Percentiles rank a stretch among this genome's conserved stretches.
These are phyloP conservation scores for Nitzschia palea DNA, from an alignment of 108 stramenopile species.

Conservation along the genomic window DNA sequence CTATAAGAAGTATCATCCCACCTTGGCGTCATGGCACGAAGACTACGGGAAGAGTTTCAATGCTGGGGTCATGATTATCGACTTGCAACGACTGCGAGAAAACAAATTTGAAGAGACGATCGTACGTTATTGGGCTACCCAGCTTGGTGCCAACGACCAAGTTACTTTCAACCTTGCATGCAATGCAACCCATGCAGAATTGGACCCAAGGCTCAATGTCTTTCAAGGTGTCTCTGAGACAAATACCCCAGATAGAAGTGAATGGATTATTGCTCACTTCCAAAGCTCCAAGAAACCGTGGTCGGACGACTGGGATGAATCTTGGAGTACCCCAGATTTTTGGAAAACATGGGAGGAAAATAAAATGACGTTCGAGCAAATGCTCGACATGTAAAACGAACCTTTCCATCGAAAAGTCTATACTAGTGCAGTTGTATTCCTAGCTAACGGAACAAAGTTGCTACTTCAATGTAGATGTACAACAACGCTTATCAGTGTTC, in stretches of 20 bases:
- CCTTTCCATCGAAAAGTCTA: too few species aligned
- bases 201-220: neutral
- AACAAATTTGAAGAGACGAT: neutral
- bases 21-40: neutral
- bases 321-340: neutral
- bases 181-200: neutral
- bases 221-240: neutral
- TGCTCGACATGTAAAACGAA: neutral
- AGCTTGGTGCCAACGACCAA: conserved; percentile 3
- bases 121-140: neutral
- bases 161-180: conserved; percentile 5
- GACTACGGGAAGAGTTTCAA: conserved; percentile 10
- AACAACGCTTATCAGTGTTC: too few species aligned
- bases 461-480: too few species aligned
- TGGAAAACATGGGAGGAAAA: conserved; percentile 4
- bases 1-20: conserved; percentile 6
- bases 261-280: conserved; percentile 9
- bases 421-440: too few species aligned
- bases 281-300: conserved; percentile 12
- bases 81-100: neutral
- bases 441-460: too few species aligned
- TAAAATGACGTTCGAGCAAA: neutral
- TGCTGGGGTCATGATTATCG: conserved; percentile 6
- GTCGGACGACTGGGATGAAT: neutral
- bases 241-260: neutral